Evolutionary conservation across 768 basidiomycete species (phyloP).

Genomic region (Gloeophyllum trabeum): DNA sequence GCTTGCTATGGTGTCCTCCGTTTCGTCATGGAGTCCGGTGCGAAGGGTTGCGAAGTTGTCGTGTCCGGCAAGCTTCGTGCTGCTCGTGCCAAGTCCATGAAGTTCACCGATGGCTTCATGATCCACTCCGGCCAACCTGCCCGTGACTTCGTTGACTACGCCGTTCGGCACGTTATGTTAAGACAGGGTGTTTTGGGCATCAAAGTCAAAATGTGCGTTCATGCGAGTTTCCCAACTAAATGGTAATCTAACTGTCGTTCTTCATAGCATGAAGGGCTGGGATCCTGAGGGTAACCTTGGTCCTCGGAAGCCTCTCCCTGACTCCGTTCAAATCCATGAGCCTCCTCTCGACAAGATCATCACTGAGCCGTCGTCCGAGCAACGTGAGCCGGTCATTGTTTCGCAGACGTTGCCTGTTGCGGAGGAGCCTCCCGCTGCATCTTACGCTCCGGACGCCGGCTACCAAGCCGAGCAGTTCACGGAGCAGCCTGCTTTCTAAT

Average conservation of each 20-base stretch:
- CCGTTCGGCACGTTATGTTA: conserved; percentile 95
- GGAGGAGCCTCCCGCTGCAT: conserved; percentile 35
- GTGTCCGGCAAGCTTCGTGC: conserved; percentile 99
- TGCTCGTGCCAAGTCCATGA: conserved; percentile 99
- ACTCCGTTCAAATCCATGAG: conserved; percentile 84
- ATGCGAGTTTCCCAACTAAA: neutral
- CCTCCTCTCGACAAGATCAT: conserved; percentile 87
- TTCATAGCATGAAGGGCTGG: conserved; percentile 83
- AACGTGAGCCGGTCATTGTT: conserved; percentile 53
- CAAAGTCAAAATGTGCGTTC: conserved; percentile 94
- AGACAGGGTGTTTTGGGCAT: conserved; percentile 99
- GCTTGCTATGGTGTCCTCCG: conserved; percentile 99
- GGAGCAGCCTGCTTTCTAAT: neutral
- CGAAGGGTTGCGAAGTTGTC: conserved; percentile 99
- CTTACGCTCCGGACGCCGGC: conserved; percentile 24
- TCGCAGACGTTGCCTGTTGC: conserved; percentile 35
- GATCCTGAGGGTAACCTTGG: conserved; percentile 88
- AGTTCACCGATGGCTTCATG: conserved; percentile 99
- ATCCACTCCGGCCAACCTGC: conserved; percentile 98
- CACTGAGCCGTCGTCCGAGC: conserved; percentile 83
- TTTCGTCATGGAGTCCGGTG: conserved; percentile 99
- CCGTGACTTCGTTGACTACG: conserved; percentile 93
- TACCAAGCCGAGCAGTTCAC: conserved; percentile 10
- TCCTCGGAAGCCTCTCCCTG: conserved; percentile 89
- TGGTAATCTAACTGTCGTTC: conserved; percentile 7